Percentiles rank a stretch among this genome's conserved stretches.
These are phyloP conservation scores for Phytopythium sindhum DNA, from an alignment of 352 stramenopile species.

Conservation along the genomic window DNA sequence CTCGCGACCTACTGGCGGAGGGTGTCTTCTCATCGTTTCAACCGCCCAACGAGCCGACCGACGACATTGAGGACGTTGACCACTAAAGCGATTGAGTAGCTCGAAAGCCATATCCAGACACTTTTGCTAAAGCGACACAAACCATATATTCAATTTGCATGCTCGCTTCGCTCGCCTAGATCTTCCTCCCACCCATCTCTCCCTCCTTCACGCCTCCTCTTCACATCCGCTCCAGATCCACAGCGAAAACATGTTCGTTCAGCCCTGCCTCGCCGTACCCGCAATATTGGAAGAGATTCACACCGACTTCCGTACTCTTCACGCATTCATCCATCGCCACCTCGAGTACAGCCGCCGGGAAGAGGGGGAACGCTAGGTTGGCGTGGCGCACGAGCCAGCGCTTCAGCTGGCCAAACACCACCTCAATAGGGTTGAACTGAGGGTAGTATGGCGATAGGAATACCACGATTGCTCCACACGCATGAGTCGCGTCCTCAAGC, in stretches of 20 bases:
- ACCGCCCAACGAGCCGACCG: conserved; percentile 4
- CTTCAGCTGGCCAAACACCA: conserved; percentile 20
- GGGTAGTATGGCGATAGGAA: conserved; percentile 20
- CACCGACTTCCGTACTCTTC: conserved; percentile 4
- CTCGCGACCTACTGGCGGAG: not conserved
- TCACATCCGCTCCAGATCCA: not conserved
- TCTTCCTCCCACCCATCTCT: conserved; percentile 1
- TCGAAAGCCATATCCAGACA: too few relatives aligned
- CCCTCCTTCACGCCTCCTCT: not conserved
- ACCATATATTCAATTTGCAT: not conserved
- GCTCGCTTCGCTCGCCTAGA: conserved; percentile 9
- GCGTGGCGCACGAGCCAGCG: conserved; percentile 13
- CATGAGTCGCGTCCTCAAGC: conserved; percentile 13
- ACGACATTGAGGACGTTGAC: conserved; percentile 12
- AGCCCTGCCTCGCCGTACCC: conserved; percentile 5
- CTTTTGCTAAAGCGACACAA: too few relatives aligned
- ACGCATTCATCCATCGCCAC: conserved; percentile 15
- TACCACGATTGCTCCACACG: conserved; percentile 8
- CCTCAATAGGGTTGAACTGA: conserved; percentile 22
- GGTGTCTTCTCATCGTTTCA: conserved; percentile 9
- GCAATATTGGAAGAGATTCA: conserved; percentile 13
- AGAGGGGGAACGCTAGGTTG: conserved; percentile 12
- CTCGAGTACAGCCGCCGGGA: conserved; percentile 7
- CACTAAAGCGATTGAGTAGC: conserved; percentile 10
- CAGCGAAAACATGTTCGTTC: conserved; percentile 3